Evolutionary conservation across 1,284 basidiomycete species (phyloP).

Genomic region (Puccinia coronata): DNA sequence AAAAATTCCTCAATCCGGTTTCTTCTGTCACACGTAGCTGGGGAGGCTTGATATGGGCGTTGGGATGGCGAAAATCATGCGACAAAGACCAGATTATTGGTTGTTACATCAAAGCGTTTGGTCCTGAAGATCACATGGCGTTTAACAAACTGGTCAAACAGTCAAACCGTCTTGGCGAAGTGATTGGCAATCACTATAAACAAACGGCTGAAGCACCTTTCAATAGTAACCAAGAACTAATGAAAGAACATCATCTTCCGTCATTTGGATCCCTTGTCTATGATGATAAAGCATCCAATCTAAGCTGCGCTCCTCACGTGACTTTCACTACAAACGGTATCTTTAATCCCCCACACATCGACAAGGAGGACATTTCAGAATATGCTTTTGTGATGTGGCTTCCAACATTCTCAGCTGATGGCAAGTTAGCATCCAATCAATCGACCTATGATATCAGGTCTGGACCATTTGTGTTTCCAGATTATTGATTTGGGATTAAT

Average conservation of each 20-base stretch:
- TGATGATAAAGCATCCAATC: not conserved
- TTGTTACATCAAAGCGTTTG: not conserved
- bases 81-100: not conserved
- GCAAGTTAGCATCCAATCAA: no score
- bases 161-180: not conserved
- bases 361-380: no score
- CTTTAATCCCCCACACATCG: no score
- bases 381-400: no score
- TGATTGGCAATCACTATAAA: not conserved
- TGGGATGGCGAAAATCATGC: not conserved
- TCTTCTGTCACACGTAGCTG: not conserved
- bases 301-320: not conserved
- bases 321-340: no score
- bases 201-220: not conserved
- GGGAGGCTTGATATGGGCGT: constrained; percentile 16
- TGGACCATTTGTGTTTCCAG: no score
- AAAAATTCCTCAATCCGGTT: not conserved
- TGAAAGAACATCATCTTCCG: not conserved
- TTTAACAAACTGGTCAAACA: not conserved
- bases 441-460: no score
- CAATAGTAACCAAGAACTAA: not conserved
- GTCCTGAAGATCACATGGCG: not conserved
- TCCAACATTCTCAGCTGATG: no score
- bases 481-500: no score
- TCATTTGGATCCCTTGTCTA: not conserved